Evolutionary conservation across 495 filamentous ascomycete species (phyloP).

Genomic region (Hypoxylon trugodes): DNA sequence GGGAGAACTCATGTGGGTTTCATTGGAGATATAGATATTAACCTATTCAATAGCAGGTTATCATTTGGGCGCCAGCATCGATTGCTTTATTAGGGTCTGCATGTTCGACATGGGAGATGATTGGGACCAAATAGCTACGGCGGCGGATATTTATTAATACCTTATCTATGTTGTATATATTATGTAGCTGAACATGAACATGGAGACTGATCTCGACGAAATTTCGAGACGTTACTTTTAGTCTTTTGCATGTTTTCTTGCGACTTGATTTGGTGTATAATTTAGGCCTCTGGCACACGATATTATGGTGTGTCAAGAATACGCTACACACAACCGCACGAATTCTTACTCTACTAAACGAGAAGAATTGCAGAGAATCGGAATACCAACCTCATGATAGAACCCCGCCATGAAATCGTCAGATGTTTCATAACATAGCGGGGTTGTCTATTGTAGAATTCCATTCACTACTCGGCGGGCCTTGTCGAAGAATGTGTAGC

Average conservation of each 20-base stretch:
- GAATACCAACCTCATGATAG: background rate
- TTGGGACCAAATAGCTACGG: background rate
- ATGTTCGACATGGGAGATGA: background rate
- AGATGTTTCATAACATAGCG: too few species aligned
- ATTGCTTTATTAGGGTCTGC: slow-evolving; percentile 6
- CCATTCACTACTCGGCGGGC: too few species aligned
- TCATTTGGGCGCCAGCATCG: slow-evolving; percentile 19
- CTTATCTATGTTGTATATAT: slow-evolving; percentile 34
- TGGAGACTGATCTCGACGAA: background rate
- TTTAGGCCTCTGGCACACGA: too few species aligned
- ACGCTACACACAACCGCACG: too few species aligned
- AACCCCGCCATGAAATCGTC: background rate
- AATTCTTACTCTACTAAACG: background rate
- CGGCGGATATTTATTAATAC: slow-evolving; percentile 12
- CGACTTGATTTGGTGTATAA: too few species aligned
- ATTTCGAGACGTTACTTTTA: too few species aligned
- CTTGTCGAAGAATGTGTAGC: too few species aligned
- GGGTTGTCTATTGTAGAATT: too few species aligned
- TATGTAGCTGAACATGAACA: slow-evolving; percentile 11
- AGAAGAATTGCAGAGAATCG: background rate
- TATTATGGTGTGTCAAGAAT: too few species aligned
- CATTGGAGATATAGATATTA: slow-evolving; percentile 17
- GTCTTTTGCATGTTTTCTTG: too few species aligned
- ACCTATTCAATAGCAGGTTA: slow-evolving; percentile 32
- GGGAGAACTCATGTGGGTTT: slow-evolving; percentile 8